Evolutionary conservation across 768 basidiomycete genomes (phyloP).

Genomic region (Trametes maxima): DNA sequence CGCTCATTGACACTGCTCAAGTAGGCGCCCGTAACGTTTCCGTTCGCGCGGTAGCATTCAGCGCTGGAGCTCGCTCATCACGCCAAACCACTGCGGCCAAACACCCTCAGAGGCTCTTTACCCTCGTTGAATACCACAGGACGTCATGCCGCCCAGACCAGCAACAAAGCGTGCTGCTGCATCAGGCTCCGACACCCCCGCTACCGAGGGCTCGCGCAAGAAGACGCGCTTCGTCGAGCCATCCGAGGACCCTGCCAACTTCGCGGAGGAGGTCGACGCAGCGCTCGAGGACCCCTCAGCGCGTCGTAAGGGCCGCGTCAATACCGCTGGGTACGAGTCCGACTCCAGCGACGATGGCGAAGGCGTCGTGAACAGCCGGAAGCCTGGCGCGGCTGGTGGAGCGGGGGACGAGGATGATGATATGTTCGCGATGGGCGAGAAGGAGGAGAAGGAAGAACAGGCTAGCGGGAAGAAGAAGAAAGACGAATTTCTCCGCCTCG

Average conservation of each 20-base stretch:
- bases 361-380: slow-evolving; percentile 85
- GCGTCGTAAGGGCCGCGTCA: slow-evolving; percentile 71
- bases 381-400: slow-evolving; percentile 46
- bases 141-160: slow-evolving; percentile 40
- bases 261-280: slow-evolving; percentile 77
- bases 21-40: too few species aligned
- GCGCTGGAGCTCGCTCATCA: background rate
- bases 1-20: too few species aligned
- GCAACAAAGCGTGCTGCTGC: slow-evolving; percentile 47
- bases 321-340: slow-evolving; percentile 88
- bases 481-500: slow-evolving; percentile 78
- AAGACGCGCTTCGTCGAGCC: slow-evolving; percentile 83
- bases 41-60: background rate
- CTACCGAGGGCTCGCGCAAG: slow-evolving; percentile 46
- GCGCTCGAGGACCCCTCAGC: slow-evolving; percentile 68
- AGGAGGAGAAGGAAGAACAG: slow-evolving; percentile 41
- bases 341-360: slow-evolving; percentile 95
- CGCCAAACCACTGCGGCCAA: background rate
- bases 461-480: slow-evolving; percentile 55
- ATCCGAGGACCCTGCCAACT: slow-evolving; percentile 70
- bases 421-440: slow-evolving; percentile 75
- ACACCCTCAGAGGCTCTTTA: background rate
- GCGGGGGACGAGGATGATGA: slow-evolving; percentile 61
- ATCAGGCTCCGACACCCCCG: slow-evolving; percentile 35
- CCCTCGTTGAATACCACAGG: background rate